Base-by-base conservation (phyloP, 192 early-diverging fungal species). In the Oehlia diaphana region DNA sequence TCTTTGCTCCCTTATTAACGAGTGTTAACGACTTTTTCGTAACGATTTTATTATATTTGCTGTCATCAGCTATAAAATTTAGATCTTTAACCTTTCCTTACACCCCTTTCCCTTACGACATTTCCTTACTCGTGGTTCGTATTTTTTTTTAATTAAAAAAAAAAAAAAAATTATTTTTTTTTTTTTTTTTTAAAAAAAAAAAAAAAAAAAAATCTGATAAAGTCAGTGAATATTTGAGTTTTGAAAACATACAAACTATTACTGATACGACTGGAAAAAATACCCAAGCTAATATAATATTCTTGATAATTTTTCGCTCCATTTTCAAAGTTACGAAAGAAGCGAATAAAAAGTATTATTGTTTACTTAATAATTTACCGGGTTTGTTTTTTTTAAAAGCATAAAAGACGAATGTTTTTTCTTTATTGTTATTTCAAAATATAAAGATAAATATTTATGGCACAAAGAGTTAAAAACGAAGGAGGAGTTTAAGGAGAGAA, bases 261-360 rank as follows among this genome's bases (percentile, higher is more conserved):
- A 67, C 14, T 9, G 66, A 66, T n/a, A 68, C 63, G 14, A 77
- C 8, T 14, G 76, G 76, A 28, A 65, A 77, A 44, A 77, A 77
- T 21, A 77, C 26, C 76, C 76, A 77, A 50, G 58, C 19, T 16
- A 77, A 68, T 50, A 77, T 33, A 68, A 77, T 31, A 23, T 58
- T 58, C 16, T 19, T 58, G 4, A 58, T 58, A 13, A 19, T 58
- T 58, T 58, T 58, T 19, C 50, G 16, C 50, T 58, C 50, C 50
- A 58, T 58, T 58, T 58, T 47, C 10, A 47, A 47, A 47, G 44
- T 47, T 12, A 47, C 44, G 10, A 47, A 44, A 47, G 44, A 47
- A 47, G 44, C 44, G 10, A 47, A 47, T 47, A 47, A 47, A 31
- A 47, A 47, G 39, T 42, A 47, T 12, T 47, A 47, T 47, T 47